phyloP scores from a whole-genome alignment of 805 yeast genomes.

The Blastobotrys attinorum region DNA sequence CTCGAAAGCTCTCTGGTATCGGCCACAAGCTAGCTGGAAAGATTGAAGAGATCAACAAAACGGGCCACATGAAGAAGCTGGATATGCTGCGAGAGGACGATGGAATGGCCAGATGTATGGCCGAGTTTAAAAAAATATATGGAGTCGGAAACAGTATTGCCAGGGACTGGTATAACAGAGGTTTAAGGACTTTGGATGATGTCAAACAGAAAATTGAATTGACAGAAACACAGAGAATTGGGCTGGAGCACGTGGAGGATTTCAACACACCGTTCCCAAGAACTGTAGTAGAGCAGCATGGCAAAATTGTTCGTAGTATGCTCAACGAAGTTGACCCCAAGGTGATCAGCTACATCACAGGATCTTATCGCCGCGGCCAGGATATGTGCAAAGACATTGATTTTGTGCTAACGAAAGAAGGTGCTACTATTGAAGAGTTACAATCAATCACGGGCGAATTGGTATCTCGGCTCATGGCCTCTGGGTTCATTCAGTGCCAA shows the following conservation, averaged over 20 bases:
- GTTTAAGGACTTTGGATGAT: conserved; percentile 35
- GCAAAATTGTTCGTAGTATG: conserved; percentile 25
- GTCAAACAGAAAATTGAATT: conserved; percentile 26
- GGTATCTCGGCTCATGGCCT: conserved; percentile 20
- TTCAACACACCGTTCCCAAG: conserved; percentile 40
- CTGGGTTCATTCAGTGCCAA: conserved; percentile 32
- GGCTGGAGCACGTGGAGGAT: conserved; percentile 41
- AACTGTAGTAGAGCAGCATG: conserved; percentile 37
- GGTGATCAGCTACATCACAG: conserved; percentile 36
- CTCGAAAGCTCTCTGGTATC: conserved; percentile 33
- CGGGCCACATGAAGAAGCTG: conserved; percentile 27
- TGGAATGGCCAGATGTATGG: conserved; percentile 22
- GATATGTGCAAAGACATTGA: conserved; percentile 46
- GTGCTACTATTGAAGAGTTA: conserved; percentile 23
- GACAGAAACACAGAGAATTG: conserved; percentile 30
- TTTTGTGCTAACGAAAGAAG: conserved; percentile 36
- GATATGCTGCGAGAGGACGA: conserved; percentile 19
- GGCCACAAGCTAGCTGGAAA: conserved; percentile 37
- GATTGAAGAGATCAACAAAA: conserved; percentile 39
- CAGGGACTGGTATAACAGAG: conserved; percentile 33
- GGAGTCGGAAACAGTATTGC: conserved; percentile 45
- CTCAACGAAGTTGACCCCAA: conserved; percentile 30
- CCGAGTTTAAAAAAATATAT: conserved; percentile 34
- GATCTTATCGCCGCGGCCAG: conserved; percentile 47
- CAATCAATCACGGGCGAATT: conserved; percentile 20